Conservation (phyloP, 176 grass and related monocot genomes). For the Bothriochloa decipiens region DNA sequence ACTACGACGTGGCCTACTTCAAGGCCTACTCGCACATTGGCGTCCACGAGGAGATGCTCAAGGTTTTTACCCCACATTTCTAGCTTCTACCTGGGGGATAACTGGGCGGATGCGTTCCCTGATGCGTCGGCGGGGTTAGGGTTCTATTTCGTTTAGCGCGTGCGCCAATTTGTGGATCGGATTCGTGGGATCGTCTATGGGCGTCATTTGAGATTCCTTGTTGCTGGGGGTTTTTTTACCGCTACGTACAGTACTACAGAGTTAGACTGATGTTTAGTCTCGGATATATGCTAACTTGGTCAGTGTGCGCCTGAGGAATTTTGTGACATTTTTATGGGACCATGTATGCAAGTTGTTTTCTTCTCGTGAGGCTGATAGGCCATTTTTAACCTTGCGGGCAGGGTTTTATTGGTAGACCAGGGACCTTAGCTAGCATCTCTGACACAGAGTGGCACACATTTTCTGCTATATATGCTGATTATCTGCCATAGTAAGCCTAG, state of each 20-base stretch:
- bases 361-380: background rate
- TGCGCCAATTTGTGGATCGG: conserved; percentile 27
- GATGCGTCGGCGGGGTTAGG: conserved; percentile 33
- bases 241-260: background rate
- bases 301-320: background rate
- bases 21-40: conserved; percentile 83
- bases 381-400: background rate
- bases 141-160: conserved; percentile 17
- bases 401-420: background rate
- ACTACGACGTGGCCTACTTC: conserved; percentile 92
- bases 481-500: conserved; percentile 5
- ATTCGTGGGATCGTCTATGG: conserved; percentile 8
- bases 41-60: conserved; percentile 98
- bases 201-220: background rate
- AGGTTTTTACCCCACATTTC: conserved; percentile 41
- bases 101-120: background rate
- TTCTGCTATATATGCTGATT: background rate
- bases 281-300: background rate
- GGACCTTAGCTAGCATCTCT: background rate
- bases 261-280: conserved; percentile 1
- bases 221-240: background rate
- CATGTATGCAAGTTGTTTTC: no score
- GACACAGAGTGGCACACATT: background rate
- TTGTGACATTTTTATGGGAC: no score
- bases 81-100: background rate